Conservation (phyloP, 2,329 filamentous ascomycete species). For the Fusarium sp. region DNA sequence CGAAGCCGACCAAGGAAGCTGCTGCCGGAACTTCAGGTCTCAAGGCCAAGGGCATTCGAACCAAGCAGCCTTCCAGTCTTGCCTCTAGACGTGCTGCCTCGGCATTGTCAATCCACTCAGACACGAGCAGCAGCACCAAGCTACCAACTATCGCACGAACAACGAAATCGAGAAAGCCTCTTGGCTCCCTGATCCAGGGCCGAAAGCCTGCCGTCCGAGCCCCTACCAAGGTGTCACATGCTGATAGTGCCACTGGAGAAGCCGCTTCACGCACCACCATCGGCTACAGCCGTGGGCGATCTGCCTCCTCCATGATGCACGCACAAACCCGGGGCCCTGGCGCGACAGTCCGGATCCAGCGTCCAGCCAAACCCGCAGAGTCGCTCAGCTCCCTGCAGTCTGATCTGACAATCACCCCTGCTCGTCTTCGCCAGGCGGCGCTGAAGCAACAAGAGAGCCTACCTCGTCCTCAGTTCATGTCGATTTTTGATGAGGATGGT, state of each 20-base stretch:
- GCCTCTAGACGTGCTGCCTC: conserved; percentile 69
- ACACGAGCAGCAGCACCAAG: conserved; percentile 39
- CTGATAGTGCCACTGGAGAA: conserved; percentile 73
- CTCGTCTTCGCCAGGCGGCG: conserved; percentile 51
- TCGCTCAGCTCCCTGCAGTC: conserved; percentile 30
- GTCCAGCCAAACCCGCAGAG: conserved; percentile 34
- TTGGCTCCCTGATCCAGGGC: conserved; percentile 52
- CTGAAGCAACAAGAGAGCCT: conserved; percentile 45
- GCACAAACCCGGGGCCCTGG: conserved; percentile 38
- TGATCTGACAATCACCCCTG: conserved; percentile 65
- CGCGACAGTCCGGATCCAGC: conserved; percentile 30
- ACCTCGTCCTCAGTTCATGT: conserved; percentile 68
- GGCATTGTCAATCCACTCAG: conserved; percentile 62
- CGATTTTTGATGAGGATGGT: conserved; percentile 70
- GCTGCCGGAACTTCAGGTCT: conserved; percentile 1
- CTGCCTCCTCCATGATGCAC: conserved; percentile 64
- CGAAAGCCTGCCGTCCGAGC: conserved; percentile 54
- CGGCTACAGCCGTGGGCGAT: conserved; percentile 86
- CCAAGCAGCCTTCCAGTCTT: conserved; percentile 50
- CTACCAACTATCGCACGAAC: conserved; percentile 17
- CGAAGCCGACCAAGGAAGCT: conserved; percentile 11
- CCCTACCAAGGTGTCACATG: conserved; percentile 64
- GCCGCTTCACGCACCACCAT: conserved; percentile 85
- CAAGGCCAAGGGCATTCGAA: conserved; percentile 20
- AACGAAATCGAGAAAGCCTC: conserved; percentile 47